A percentile compares a stretch with the other conserved stretches of the same genome.
Evolutionary conservation across 1,284 basidiomycete genomes (phyloP).

Genomic region (Rhodotorula sp.): DNA sequence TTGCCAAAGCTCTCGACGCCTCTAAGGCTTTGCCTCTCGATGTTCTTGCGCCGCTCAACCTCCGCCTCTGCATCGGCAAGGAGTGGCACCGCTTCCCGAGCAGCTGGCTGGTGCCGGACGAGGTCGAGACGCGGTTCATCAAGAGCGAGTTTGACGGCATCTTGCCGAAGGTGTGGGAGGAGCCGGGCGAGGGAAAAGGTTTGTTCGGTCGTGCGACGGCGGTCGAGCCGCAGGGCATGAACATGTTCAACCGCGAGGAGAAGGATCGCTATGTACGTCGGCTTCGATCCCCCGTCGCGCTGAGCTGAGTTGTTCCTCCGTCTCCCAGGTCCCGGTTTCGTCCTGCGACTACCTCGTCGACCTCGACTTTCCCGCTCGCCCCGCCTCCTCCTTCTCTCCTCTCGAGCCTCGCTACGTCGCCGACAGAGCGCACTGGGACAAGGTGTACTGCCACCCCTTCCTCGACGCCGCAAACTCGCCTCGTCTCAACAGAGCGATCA

Average conservation of each 20-base stretch:
- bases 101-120: slow-evolving; percentile 82
- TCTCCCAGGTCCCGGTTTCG: slow-evolving; percentile 63
- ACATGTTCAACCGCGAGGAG: slow-evolving; percentile 84
- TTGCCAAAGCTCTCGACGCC: slow-evolving; percentile 40
- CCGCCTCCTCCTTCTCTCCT: slow-evolving; percentile 44
- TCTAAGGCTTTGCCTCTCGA: slow-evolving; percentile 67
- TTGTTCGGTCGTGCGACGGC: slow-evolving; percentile 68
- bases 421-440: slow-evolving; percentile 66
- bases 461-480: slow-evolving; percentile 74
- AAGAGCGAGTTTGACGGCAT: slow-evolving; percentile 86
- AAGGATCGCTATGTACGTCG: slow-evolving; percentile 72
- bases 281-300: slow-evolving; percentile 3
- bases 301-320: neutral
- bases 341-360: slow-evolving; percentile 85
- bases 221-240: slow-evolving; percentile 65
- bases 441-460: slow-evolving; percentile 71
- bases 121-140: slow-evolving; percentile 77
- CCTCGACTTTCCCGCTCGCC: slow-evolving; percentile 72
- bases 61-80: slow-evolving; percentile 84
- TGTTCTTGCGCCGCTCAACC: slow-evolving; percentile 66
- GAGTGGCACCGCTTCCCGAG: slow-evolving; percentile 97
- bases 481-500: slow-evolving; percentile 68
- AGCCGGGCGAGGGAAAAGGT: slow-evolving; percentile 51
- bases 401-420: slow-evolving; percentile 75
- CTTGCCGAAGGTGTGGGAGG: slow-evolving; percentile 75